Conservation (phyloP, 176 grass and related monocot genomes). For the Oryza coarctata region DNA sequence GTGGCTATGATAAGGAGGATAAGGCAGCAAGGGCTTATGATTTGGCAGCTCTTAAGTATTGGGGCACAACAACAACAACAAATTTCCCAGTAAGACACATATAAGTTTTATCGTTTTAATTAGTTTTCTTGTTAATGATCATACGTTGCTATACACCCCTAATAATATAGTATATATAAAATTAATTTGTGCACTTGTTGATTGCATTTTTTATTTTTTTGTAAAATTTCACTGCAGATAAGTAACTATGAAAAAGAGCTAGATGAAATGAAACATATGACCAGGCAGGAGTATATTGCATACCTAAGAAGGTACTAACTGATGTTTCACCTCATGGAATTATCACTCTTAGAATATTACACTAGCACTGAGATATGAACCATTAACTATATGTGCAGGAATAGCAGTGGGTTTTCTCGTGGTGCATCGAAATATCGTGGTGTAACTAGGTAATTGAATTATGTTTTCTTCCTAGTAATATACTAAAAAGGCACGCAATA, state of each 20-base stretch:
- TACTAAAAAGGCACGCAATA: background rate
- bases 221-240: slow-evolving; percentile 36
- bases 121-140: background rate
- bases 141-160: background rate
- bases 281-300: slow-evolving; percentile 61
- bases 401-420: slow-evolving; percentile 77
- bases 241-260: slow-evolving; percentile 55
- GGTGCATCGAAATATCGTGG: slow-evolving; percentile 69
- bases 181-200: background rate
- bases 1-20: slow-evolving; percentile 71
- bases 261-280: slow-evolving; percentile 80
- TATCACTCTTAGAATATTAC: background rate
- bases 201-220: background rate
- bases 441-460: slow-evolving; percentile 52
- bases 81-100: slow-evolving; percentile 59
- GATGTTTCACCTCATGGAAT: background rate
- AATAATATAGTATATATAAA: background rate
- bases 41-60: slow-evolving; percentile 78
- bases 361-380: background rate
- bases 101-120: background rate
- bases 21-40: slow-evolving; percentile 81
- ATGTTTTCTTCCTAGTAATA: background rate
- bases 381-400: slow-evolving; percentile 34
- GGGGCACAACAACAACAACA: slow-evolving; percentile 65
- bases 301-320: slow-evolving; percentile 53